Evolutionary conservation across 805 yeast species (phyloP), one percentile per base, ranked within the genome.

Genomic region (Cyberlindnera xishuangbannaensis): DNA sequence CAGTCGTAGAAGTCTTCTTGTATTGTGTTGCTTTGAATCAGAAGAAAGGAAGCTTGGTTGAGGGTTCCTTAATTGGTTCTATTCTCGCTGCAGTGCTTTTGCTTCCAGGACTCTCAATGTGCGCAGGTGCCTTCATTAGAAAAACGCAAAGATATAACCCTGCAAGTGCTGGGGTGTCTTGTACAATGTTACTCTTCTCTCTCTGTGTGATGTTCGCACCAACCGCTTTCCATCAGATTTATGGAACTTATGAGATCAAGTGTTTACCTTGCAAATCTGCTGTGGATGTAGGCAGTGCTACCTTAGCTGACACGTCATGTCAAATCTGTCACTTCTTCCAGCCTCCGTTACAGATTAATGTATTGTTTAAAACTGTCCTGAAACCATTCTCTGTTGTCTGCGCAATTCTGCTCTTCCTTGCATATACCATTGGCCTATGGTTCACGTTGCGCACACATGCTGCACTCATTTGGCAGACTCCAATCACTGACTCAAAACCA

Each of bases 71-170:
- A 71, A 81, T 92, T 48, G 98, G 98, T 0, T 83, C 95, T 2
- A 80, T 92, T 39, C 58, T 92, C 24, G 97, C 95, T 24, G 98
- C 95, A 38, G 95, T 92, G 1, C 60, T 92, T 28, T 66, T 92
- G 25, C 64, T 92, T 43, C 98, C 98, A 0, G 98, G 98, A 0
- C 63, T 87, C 25, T 85, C 96, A 2, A 92, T 92, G 98, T 86
- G 96, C 59, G 95, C 95, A 14, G 98, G 98, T 42, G 97, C 98
- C 0, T 60, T 88, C 23, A 82, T 78, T 39, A 64, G 96, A 36
- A 92, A 92, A 52, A 90, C 97, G 0, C 98, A 90, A 56, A 62
- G 96, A 39, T 92, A 92, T 56, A 92, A 92, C 52, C 97, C 98
- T 1, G 77, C 90, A 27, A 82, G 95, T 36, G 97, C 98, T 0